Base-by-base conservation (phyloP, 495 filamentous ascomycete genomes). In the Lentithecium fluviatile region DNA sequence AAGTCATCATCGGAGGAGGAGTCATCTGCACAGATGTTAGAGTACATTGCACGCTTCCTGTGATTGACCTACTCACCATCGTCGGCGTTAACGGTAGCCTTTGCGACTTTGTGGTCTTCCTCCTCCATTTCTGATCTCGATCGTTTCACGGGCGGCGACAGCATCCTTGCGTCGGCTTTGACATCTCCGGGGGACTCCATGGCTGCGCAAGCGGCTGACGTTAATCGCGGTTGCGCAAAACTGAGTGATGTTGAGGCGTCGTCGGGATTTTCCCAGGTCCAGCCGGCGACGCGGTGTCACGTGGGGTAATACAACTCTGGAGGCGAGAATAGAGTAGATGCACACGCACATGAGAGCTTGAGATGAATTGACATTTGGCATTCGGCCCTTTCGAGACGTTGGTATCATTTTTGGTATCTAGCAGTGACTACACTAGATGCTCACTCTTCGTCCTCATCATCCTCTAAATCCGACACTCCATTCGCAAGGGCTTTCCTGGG, bases 1-100 rank as follows among this genome's bases (percentile, higher is more conserved):
- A 97, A 91, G 71, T 95, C 91, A 77, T 98, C 94, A 67, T 96
- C 92, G 89, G 90, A 96, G 51, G 83, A 86, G 7, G 58, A 64
- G 24, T 69, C 66, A 52, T 60, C 45, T 61, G 29, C 40, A 3
- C n/a, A 24, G 10, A 12, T 24, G 37, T 66, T 49, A 64, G 55
- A 15, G 25, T 1, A 24, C 19, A 25, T 37, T 38, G 20, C 26
- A 45, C 25, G 50, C 17, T 2, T 5, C 20, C 37, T 7, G 1
- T 11, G 19, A 13, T 5, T 51, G 50, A 11, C 13, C 43, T 12
- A 56, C 17, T 45, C 54, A 64, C 60, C 65, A 12, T 67, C 60
- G 25, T 63, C 53, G 15, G 25, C 57, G 15, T 47, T 17, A 11
- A 25, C 24, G 15, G 45, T 20, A 53, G 58, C 17, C 11, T 58